Percentiles rank a stretch among this genome's conserved stretches.
Conservation (phyloP, 768 basidiomycete species). For the Lactifluus piperatus region DNA sequence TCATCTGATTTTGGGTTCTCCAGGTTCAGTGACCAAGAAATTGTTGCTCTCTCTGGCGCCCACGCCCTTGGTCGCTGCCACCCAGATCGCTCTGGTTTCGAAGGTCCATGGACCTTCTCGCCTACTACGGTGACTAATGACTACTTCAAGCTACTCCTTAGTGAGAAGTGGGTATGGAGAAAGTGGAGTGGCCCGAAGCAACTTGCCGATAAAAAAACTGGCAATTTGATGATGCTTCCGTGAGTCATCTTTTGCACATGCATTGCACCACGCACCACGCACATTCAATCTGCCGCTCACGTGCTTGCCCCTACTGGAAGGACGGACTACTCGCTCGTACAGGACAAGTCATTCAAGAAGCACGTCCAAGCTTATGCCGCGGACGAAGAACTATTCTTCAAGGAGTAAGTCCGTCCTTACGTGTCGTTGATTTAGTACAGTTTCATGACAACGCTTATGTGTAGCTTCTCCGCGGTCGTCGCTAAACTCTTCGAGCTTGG, state of each 20-base stretch:
- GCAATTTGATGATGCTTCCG: constrained; percentile 92
- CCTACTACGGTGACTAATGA: constrained; percentile 84
- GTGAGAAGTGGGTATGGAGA: constrained; percentile 93
- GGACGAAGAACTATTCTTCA: constrained; percentile 81
- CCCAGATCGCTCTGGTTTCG: constrained; percentile 67
- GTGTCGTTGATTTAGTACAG: background rate
- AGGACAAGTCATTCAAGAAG: constrained; percentile 92
- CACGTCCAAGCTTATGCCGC: constrained; percentile 81
- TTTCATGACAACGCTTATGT: constrained; percentile 8
- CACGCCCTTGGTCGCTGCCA: constrained; percentile 98
- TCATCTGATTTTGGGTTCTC: background rate
- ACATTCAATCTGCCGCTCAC: background rate
- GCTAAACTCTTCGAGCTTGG: constrained; percentile 86
- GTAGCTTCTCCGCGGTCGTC: constrained; percentile 76
- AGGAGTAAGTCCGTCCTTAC: constrained; percentile 56
- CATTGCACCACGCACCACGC: too few relatives aligned
- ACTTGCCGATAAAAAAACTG: constrained; percentile 86
- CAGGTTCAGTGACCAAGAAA: constrained; percentile 92
- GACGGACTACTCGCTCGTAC: constrained; percentile 80
- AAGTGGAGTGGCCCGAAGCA: constrained; percentile 95
- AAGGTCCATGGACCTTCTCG: constrained; percentile 94
- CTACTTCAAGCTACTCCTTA: constrained; percentile 76
- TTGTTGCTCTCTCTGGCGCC: constrained; percentile 88
- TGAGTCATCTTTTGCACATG: constrained; percentile 35
- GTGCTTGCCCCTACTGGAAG: constrained; percentile 27